A percentile compares a stretch with the other conserved stretches of the same genome.
Evolutionary conservation across 768 basidiomycete species (phyloP).

Genomic region (Pisolithus microcarpus): DNA sequence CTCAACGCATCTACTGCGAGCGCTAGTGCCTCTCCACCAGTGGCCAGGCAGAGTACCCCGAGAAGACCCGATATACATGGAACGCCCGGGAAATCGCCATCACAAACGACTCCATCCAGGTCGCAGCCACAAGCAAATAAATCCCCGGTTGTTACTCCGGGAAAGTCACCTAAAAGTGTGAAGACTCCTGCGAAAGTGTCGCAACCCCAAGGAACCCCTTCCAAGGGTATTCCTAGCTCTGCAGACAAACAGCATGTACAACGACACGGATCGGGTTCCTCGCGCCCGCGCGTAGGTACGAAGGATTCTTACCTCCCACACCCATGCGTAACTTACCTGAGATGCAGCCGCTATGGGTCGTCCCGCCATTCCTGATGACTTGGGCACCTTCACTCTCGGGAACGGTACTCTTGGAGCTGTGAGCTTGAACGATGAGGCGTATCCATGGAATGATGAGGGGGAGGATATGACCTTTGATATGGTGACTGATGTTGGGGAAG

Average conservation of each 20-base stretch:
- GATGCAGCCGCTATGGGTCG: slow-evolving; percentile 9
- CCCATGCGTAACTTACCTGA: slow-evolving; percentile 13
- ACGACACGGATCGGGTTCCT: slow-evolving; percentile 17
- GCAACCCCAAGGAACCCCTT: slow-evolving; percentile 14
- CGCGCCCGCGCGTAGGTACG: slow-evolving; percentile 12
- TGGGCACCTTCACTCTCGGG: slow-evolving; percentile 12
- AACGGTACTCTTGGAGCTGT: slow-evolving; percentile 19
- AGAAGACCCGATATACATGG: slow-evolving; percentile 10
- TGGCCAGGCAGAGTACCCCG: slow-evolving; percentile 11
- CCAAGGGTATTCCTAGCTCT: slow-evolving; percentile 12
- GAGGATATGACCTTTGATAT: slow-evolving; percentile 67
- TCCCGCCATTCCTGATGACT: slow-evolving; percentile 16
- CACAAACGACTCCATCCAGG: slow-evolving; percentile 16
- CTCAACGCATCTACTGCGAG: slow-evolving; percentile 14
- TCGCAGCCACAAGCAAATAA: slow-evolving; percentile 11
- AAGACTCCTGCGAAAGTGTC: slow-evolving; percentile 18
- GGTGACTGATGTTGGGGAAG: slow-evolving; percentile 51
- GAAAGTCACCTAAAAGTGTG: slow-evolving; percentile 16
- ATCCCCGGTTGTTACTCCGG: slow-evolving; percentile 14
- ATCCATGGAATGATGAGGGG: slow-evolving; percentile 36
- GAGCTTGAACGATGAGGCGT: slow-evolving; percentile 13
- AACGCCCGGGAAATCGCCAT: slow-evolving; percentile 9
- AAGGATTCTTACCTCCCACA: slow-evolving; percentile 8
- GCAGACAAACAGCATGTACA: slow-evolving; percentile 8
- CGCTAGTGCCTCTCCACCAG: slow-evolving; percentile 2